Evolutionary conservation across 371 early-diverging fungal genomes (phyloP), one percentile per base, ranked within the genome.

Genomic region (Mortierella sp.): DNA sequence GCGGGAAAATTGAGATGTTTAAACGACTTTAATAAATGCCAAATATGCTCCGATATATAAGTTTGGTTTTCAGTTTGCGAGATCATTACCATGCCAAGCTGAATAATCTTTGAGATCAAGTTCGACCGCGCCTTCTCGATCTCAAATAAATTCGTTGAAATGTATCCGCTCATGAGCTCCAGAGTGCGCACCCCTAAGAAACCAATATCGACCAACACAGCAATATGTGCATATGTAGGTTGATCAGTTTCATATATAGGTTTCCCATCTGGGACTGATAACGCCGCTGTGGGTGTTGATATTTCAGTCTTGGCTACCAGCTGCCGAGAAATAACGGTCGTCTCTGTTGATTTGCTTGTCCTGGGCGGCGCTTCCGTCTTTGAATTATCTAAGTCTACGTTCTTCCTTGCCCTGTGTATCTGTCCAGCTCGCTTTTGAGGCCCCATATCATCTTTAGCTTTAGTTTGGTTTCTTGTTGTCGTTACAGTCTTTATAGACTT

Each of bases 121-220:
- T 81, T 81, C 11, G 82, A 81, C 13, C 82, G 72, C 10, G 82
- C 82, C 40, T 81, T 81, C 41, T 72, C 72, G 15, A 81, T 58
- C 33, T 76, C 82, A 38, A 81, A 69, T 36, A 69, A 24, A 1
- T 22, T 58, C 9, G 62, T 53, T 3, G 70, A 22, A 2, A 52
- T 40, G 1, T 48, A 33, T 4, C 15, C n/a, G 28, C 66, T 62
- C 47, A 81, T 65, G 1, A 57, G 15, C 52, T 81, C 82, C 45
- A 81, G 61, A 2, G 63, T 53, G 13, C 63, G 38, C 11, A 81
- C 48, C 1, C 69, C 57, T 16, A 81, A 41, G 40, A 81, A 81
- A 11, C 82, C 63, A 50, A 76, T 52, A 19, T 81, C 76, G n/a
- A 81, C 76, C 28, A 81, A 62, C 7, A 63, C 40, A n/a, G 62